Evolutionary conservation across 495 filamentous ascomycete species (phyloP), one percentile per base, ranked within the genome.

Genomic region (Physcia stellaris): DNA sequence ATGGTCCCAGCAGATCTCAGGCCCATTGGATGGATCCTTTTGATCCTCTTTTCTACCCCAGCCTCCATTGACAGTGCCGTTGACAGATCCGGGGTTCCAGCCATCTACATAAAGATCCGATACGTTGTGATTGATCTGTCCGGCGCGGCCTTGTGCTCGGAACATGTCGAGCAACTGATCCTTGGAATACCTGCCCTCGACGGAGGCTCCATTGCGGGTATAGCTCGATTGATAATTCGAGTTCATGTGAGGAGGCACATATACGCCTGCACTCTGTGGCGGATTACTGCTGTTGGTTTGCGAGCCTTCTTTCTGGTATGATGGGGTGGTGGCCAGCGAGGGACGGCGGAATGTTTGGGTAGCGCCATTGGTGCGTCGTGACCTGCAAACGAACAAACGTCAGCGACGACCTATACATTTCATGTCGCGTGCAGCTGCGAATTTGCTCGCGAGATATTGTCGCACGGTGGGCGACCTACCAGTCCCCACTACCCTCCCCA

Each of bases 1-100:
- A 38, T 71, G 59, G 50, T 95, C 88, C 90, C 92, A 98, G 53
- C 92, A 96, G 32, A 86, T 66, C 43, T 87, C 83, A 1, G 76
- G 80, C 32, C 77, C 86, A 52, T 66, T 58, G 39, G 73, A 64
- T 42, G 61, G 59, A 23, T 79, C 76, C 43, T 73, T 71, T 16
- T 63, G 59, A 26, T 93, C 83, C 36, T 77, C 71, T 48, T 70
- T 68, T 56, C 80, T 83, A 24, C 80, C 83, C 86, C 86, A 94
- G 24, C 72, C 67, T 10, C 77, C 70, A 43, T 75, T 67, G 35
- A 64, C 61, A 35, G 59, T 51, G 19, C 80, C 71, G 51, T 82
- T 80, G 20, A 69, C 58, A 20, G 71, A 62, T 34, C 70, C 71
- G 12, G 86, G 85, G 44, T 80, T 76, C 84, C 83, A 93, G 47